Evolutionary conservation across 306 rosid genomes (phyloP).

Genomic region (Castanea sativa): DNA sequence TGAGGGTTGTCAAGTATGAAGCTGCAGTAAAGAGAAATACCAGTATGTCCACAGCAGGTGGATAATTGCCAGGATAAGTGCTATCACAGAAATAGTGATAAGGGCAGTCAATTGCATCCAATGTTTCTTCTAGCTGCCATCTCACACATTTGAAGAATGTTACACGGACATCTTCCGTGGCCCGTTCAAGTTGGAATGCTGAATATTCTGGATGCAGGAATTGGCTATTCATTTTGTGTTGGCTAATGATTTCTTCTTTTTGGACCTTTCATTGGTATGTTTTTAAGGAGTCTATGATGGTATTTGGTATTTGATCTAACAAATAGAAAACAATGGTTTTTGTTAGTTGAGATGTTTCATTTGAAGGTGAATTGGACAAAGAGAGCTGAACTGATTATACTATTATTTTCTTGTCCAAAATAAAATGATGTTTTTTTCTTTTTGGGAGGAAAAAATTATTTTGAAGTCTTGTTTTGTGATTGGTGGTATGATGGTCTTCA

Average conservation of each 20-base stretch:
- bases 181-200: constrained; percentile 49
- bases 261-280: neutral
- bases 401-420: constrained; percentile 17
- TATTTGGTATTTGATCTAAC: constrained; percentile 13
- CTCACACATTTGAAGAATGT: constrained; percentile 84
- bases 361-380: constrained; percentile 42
- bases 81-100: constrained; percentile 83
- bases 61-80: constrained; percentile 62
- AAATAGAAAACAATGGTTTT: constrained; percentile 24
- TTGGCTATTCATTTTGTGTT: constrained; percentile 40
- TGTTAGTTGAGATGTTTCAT: constrained; percentile 60
- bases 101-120: constrained; percentile 72
- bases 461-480: neutral
- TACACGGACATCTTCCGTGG: constrained; percentile 32
- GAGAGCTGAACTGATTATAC: constrained; percentile 62
- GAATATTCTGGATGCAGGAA: constrained; percentile 43
- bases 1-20: constrained; percentile 63
- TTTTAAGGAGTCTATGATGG: neutral
- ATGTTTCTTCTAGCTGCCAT: constrained; percentile 90
- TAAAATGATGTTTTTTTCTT: neutral
- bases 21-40: constrained; percentile 48
- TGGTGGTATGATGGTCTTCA: neutral
- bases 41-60: constrained; percentile 47
- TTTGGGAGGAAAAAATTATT: neutral
- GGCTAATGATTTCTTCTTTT: constrained; percentile 15